Evolutionary conservation across 2,329 filamentous ascomycete species (phyloP), one percentile per base, ranked within the genome.

Genomic region (Eurotiales sp.): DNA sequence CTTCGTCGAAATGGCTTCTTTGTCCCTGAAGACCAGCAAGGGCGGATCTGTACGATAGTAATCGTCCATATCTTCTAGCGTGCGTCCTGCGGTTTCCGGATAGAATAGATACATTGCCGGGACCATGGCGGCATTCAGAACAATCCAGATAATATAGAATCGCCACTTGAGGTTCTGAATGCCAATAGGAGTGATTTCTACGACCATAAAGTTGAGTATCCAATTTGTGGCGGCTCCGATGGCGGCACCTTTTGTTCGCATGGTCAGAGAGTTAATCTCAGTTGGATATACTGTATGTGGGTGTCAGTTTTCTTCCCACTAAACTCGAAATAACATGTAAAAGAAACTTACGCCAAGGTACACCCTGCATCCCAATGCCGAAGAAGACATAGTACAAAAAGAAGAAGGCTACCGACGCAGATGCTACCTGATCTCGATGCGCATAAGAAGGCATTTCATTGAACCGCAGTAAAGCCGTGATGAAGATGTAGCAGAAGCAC

Each of bases 381-480:
- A 79, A 78, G 63, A 74, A 76, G 39, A 77, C 65, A 55, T 77
- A 77, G 62, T 76, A 78, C 2, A 77, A 56, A 60, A 78, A 78
- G 66, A 79, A 77, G 60, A 78, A 77, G 0, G 71, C 72, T 30
- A 76, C 70, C 0, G 70, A 72, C 0, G 69, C 76, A 43, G 51
- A 56, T 2, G 58, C 61, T 4, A 61, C 55, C 37, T 53, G 46
- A 10, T 51, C 46, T 5, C 39, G 27, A 4, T 41, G 12, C 5
- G 47, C 32, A 36, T 51, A 52, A 4, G 43, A 41, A 21, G 40
- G 19, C 10, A 14, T 15, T 6, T 47, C 32, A 17, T 67, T 71
- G 56, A 70, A 74, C 2, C 72, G 65, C 17, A 79, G 66, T 21
- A 74, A 71, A 17, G 77, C 65, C 0, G 76, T 78, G 59, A 80